Percentiles rank a stretch among this genome's conserved stretches.
Evolutionary conservation across 2,329 filamentous ascomycete genomes (phyloP).

Genomic region (Fusarium sarcochroum): DNA sequence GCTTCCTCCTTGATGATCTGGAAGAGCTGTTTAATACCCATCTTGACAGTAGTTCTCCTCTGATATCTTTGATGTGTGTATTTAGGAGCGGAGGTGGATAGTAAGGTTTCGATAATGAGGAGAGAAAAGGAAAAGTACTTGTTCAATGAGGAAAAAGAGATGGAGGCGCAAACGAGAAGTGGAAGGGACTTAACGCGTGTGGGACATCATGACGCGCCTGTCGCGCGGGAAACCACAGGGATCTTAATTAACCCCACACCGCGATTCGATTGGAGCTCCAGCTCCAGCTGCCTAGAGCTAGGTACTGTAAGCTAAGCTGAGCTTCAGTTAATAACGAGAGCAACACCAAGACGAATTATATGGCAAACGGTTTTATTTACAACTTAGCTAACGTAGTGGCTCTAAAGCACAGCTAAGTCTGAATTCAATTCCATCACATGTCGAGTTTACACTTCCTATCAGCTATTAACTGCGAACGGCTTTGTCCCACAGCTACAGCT

Average conservation of each 20-base stretch:
- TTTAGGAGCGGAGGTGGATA: neutral
- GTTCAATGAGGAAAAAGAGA: conserved; percentile 16
- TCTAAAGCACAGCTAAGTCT: too few species aligned
- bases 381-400: too few species aligned
- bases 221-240: conserved; percentile 47
- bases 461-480: too few species aligned
- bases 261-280: conserved; percentile 6
- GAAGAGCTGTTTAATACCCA: conserved; percentile 81
- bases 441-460: too few species aligned
- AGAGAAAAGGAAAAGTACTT: neutral
- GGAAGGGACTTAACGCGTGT: conserved; percentile 43
- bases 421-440: too few species aligned
- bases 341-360: neutral
- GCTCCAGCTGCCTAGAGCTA: neutral
- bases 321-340: conserved; percentile 1
- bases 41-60: conserved; percentile 52
- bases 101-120: neutral
- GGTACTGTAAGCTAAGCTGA: neutral
- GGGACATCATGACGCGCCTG: conserved; percentile 50
- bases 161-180: conserved; percentile 26
- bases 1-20: conserved; percentile 91
- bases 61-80: neutral
- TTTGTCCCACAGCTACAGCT: neutral
- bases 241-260: conserved; percentile 52
- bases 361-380: too few species aligned